Percentiles rank a stretch among this genome's conserved stretches.
These are phyloP conservation scores for Podochytrium sp. DNA, from an alignment of 192 early-diverging fungal genomes.

Conservation along the genomic window DNA sequence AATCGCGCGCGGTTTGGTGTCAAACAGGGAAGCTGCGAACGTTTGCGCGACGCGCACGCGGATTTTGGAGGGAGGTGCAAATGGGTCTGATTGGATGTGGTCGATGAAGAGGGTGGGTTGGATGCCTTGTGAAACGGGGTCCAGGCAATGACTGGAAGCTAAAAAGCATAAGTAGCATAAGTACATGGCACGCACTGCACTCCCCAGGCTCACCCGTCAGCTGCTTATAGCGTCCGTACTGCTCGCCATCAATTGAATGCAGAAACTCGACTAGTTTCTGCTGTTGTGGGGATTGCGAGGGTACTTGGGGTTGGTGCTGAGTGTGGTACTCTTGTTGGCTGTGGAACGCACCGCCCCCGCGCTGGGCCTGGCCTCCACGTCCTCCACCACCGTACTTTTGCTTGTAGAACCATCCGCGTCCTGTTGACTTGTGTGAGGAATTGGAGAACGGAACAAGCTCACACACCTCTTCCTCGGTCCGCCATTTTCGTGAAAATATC, in stretches of 20 bases:
- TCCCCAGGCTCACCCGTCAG: conserved; percentile 14
- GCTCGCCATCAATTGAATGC: conserved; percentile 21
- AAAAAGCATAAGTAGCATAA: neutral
- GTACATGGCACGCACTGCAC: no score
- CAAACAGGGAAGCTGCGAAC: conserved; percentile 37
- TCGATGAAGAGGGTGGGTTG: conserved; percentile 27
- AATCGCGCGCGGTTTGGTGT: conserved; percentile 31
- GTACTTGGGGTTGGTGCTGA: neutral
- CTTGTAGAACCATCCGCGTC: neutral
- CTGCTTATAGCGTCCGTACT: conserved; percentile 29
- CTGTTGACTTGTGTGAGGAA: no score
- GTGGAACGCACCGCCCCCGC: no score
- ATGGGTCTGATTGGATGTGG: conserved; percentile 48
- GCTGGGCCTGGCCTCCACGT: no score
- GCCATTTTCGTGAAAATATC: no score
- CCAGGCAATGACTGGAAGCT: neutral
- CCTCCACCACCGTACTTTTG: conserved; percentile 29
- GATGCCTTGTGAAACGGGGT: neutral
- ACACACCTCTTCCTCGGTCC: no score
- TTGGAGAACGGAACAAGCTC: no score
- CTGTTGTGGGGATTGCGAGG: neutral
- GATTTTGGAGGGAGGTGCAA: conserved; percentile 55
- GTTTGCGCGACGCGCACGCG: conserved; percentile 45
- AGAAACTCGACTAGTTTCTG: neutral
- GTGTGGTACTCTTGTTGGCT: conserved; percentile 9